phyloP scores from a whole-genome alignment of 2,329 filamentous ascomycete genomes.

The Fusarium sp. region DNA sequence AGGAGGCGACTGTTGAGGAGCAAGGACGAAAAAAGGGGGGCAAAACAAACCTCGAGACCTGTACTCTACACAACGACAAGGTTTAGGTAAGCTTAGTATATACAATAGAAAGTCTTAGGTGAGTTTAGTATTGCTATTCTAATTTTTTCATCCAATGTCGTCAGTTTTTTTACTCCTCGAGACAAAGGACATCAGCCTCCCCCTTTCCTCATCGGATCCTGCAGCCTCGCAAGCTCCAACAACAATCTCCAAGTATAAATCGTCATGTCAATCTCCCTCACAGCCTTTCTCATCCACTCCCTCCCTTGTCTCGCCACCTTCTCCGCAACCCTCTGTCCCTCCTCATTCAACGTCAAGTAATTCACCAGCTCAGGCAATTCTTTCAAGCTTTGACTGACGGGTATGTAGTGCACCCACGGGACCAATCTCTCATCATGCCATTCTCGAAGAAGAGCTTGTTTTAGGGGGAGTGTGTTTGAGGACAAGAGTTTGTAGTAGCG shows the following conservation, averaged over 20 bases:
- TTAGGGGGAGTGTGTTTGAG: slow-evolving; percentile 57
- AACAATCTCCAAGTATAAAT: slow-evolving; percentile 69
- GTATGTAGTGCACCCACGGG: slow-evolving; percentile 66
- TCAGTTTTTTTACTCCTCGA: not conserved
- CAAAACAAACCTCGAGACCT: not conserved
- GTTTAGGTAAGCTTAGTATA: not conserved
- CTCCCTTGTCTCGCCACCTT: slow-evolving; percentile 62
- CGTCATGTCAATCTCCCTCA: slow-evolving; percentile 66
- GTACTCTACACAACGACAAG: not conserved
- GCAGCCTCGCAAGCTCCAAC: slow-evolving; percentile 60
- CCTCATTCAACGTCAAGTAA: slow-evolving; percentile 53
- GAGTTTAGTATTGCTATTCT: not conserved
- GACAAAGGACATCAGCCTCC: not conserved
- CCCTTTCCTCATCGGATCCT: slow-evolving; percentile 42
- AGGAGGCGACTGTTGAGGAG: not conserved
- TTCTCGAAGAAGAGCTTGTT: slow-evolving; percentile 61
- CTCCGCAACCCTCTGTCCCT: slow-evolving; percentile 57
- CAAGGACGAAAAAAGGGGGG: not conserved
- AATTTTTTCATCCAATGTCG: not conserved
- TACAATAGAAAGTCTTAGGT: not conserved
- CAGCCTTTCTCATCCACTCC: slow-evolving; percentile 61
- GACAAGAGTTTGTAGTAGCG: slow-evolving; percentile 61
- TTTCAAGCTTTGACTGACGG: slow-evolving; percentile 57
- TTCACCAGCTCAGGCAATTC: slow-evolving; percentile 61
- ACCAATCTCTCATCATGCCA: slow-evolving; percentile 66